Base-by-base conservation (phyloP, 129 eudicot species). In the Tagetes erecta region DNA sequence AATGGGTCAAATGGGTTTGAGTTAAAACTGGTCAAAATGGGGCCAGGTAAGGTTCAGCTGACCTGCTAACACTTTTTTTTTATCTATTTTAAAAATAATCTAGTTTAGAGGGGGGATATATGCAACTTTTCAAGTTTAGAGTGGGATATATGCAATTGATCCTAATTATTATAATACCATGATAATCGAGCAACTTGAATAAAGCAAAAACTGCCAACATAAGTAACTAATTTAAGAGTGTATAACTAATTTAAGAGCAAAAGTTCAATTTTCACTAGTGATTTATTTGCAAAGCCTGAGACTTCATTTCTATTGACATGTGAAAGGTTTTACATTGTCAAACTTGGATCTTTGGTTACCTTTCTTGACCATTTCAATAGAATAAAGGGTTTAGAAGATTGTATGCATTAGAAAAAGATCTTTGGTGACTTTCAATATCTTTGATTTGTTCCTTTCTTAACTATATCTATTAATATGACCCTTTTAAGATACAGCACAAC, bases 21-120 rank as follows among this genome's bases (percentile, higher is more conserved):
- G 13, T 34, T 60, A 4, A 60, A 59, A 60, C 41, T 35, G 12
- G 40, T 60, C 66, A 60, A 34, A 60, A 60, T 11, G 66, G 66
- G 41, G 42, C 65, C 38, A 33, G 1, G 64, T 57, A 30, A 8
- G 13, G 64, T 34, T 11, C 0, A 20, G 66, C 20, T 57, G 64
- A 34, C 20, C 42, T 20, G 3, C 66, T 34, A 35, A 60, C 38
- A 20, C 27, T 40, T 40, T 40, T 34, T 60, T 11, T 60, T 59
- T 10, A 33, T 60, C 14, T 7, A 33, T 10, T 60, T 11, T 10
- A 14, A 8, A 8, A 60, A 60, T 34, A 34, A 30, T 5, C 1
- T 33, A 9, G 33, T 35, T 35, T 20, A 20, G 27, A 20, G 27
- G 27, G 27, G 27, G 27, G 27, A 20, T 20, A 20, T 20, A 20